These are phyloP conservation scores for Globisporangium spiculum DNA, from an alignment of 352 stramenopile species.

Conservation along the genomic window DNA sequence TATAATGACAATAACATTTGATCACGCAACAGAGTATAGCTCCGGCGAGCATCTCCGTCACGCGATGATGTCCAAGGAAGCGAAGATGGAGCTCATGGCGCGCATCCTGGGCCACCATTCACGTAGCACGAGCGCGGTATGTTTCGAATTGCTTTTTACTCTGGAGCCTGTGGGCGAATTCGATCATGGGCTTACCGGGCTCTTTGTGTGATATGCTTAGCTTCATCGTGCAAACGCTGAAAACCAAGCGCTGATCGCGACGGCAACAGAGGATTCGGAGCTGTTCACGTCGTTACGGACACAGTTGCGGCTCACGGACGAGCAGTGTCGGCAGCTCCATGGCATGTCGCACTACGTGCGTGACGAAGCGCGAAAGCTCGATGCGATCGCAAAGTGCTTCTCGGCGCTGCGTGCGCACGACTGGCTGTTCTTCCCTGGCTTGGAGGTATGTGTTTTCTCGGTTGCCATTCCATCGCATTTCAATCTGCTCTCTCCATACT, in stretches of 20 bases:
- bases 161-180: not conserved
- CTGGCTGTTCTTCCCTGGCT: conserved; percentile 84
- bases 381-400: conserved; percentile 86
- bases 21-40: conserved; percentile 49
- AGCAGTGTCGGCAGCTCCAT: conserved; percentile 64
- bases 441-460: conserved; percentile 47
- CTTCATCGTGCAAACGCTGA: conserved; percentile 80
- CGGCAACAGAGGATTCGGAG: conserved; percentile 57
- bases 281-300: conserved; percentile 48
- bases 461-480: not conserved
- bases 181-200: too few species aligned
- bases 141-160: not conserved
- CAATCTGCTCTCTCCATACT: not conserved
- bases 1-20: too few species aligned
- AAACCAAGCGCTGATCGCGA: conserved; percentile 74
- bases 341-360: conserved; percentile 40
- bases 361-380: conserved; percentile 71
- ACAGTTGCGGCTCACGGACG: conserved; percentile 61
- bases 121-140: conserved; percentile 67
- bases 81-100: conserved; percentile 78
- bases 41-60: conserved; percentile 76
- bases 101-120: conserved; percentile 79
- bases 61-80: conserved; percentile 81
- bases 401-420: conserved; percentile 76
- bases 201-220: conserved; percentile 24